Conservation (phyloP, 805 yeast species). For the Ogataea ganodermae region DNA sequence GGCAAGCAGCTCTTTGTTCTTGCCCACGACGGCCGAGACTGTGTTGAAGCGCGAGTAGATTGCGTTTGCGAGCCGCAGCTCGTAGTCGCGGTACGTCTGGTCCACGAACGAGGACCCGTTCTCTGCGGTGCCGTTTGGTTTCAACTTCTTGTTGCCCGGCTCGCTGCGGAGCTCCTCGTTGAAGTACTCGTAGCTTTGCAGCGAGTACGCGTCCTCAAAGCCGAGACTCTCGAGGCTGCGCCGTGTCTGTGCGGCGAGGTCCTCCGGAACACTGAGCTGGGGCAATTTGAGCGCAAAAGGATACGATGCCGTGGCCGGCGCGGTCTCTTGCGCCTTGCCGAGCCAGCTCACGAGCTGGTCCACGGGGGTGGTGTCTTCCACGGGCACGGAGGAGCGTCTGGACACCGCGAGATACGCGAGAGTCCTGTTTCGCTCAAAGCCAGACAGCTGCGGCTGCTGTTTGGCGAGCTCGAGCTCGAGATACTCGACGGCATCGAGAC, state of each 20-base stretch:
- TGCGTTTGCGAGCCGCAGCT: constrained; percentile 38
- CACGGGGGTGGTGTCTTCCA: constrained; percentile 20
- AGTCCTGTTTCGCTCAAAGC: constrained; percentile 16
- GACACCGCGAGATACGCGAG: constrained; percentile 25
- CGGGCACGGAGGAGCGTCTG: constrained; percentile 16
- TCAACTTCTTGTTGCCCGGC: constrained; percentile 24
- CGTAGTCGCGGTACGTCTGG: constrained; percentile 32
- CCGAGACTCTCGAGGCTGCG: constrained; percentile 23
- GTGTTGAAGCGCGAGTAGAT: constrained; percentile 38
- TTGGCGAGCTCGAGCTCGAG: constrained; percentile 26
- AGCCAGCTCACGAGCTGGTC: constrained; percentile 35
- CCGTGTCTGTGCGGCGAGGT: constrained; percentile 20
- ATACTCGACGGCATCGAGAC: constrained; percentile 49
- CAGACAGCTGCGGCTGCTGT: constrained; percentile 8
- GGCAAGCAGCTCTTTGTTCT: constrained; percentile 25
- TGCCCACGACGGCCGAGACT: constrained; percentile 28
- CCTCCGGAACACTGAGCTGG: constrained; percentile 15
- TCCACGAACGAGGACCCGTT: not conserved
- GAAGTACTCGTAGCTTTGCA: constrained; percentile 21
- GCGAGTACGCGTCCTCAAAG: constrained; percentile 13
- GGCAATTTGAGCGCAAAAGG: constrained; percentile 23
- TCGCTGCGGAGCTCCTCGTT: constrained; percentile 16
- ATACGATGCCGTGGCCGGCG: constrained; percentile 7
- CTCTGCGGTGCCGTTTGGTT: constrained; percentile 19
- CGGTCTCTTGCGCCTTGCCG: constrained; percentile 11